Conservation (phyloP, 352 stramenopile genomes). For the Phytophthora sansomeana region DNA sequence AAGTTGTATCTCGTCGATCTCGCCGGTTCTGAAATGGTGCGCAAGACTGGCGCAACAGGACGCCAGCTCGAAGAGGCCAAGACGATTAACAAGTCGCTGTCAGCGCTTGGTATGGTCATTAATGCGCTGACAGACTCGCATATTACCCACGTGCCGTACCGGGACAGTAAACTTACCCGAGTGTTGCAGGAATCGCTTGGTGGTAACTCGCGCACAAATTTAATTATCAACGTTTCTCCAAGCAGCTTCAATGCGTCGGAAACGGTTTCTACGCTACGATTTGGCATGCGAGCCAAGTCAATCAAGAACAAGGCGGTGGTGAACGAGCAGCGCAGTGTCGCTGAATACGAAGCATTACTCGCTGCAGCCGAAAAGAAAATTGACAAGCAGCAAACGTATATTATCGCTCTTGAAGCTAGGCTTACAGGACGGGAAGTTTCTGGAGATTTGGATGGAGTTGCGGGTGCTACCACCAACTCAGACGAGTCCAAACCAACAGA, state of each 20-base stretch:
- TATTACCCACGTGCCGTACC: slow-evolving; percentile 87
- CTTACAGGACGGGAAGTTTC: slow-evolving; percentile 41
- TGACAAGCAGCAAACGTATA: slow-evolving; percentile 82
- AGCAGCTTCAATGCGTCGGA: slow-evolving; percentile 92
- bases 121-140: slow-evolving; percentile 92
- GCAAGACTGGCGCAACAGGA: slow-evolving; percentile 92
- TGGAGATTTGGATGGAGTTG: slow-evolving; percentile 2
- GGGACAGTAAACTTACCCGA: slow-evolving; percentile 93
- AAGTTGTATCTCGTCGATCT: slow-evolving; percentile 96
- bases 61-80: slow-evolving; percentile 95
- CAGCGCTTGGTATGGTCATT: slow-evolving; percentile 94
- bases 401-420: slow-evolving; percentile 79
- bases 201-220: slow-evolving; percentile 93
- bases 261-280: slow-evolving; percentile 93
- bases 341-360: slow-evolving; percentile 91
- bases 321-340: slow-evolving; percentile 91
- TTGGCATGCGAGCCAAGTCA: slow-evolving; percentile 92
- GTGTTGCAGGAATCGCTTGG: slow-evolving; percentile 94
- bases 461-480: not conserved
- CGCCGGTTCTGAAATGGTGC: slow-evolving; percentile 94
- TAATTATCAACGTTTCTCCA: slow-evolving; percentile 94
- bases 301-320: slow-evolving; percentile 97
- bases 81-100: slow-evolving; percentile 97
- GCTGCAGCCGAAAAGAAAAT: slow-evolving; percentile 85
- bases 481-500: slow-evolving; percentile 11